These are phyloP conservation scores for Rhododendron molle DNA, from an alignment of 148 eudicot genomes.

Conservation along the genomic window DNA sequence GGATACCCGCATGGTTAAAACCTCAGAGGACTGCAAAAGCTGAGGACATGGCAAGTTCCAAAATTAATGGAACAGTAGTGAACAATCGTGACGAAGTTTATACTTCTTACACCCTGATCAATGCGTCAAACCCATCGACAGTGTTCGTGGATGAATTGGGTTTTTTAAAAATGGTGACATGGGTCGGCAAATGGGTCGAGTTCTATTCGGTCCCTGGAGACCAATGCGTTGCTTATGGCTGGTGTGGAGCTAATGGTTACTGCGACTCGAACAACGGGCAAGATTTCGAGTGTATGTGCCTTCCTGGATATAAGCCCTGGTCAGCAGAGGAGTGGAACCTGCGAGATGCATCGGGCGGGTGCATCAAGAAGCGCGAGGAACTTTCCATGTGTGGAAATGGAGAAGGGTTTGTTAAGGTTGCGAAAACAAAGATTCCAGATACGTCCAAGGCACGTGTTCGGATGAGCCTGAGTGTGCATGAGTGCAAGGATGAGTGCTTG, in stretches of 20 bases:
- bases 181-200: neutral
- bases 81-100: neutral
- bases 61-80: neutral
- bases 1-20: neutral
- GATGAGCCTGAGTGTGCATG: neutral
- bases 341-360: constrained; percentile 42
- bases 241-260: neutral
- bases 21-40: no score
- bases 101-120: neutral
- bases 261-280: neutral
- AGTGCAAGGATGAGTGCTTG: neutral
- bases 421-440: constrained; percentile 39
- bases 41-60: neutral
- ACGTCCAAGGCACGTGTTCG: neutral
- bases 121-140: neutral
- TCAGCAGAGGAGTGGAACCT: neutral
- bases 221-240: neutral
- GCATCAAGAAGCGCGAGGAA: constrained; percentile 25
- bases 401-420: constrained; percentile 44
- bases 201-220: neutral
- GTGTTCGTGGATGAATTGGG: neutral
- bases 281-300: neutral
- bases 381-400: constrained; percentile 31
- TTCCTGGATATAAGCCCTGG: neutral
- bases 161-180: neutral